These are phyloP conservation scores for Beauveria australis DNA, from an alignment of 2,329 filamentous ascomycete species.

Conservation along the genomic window DNA sequence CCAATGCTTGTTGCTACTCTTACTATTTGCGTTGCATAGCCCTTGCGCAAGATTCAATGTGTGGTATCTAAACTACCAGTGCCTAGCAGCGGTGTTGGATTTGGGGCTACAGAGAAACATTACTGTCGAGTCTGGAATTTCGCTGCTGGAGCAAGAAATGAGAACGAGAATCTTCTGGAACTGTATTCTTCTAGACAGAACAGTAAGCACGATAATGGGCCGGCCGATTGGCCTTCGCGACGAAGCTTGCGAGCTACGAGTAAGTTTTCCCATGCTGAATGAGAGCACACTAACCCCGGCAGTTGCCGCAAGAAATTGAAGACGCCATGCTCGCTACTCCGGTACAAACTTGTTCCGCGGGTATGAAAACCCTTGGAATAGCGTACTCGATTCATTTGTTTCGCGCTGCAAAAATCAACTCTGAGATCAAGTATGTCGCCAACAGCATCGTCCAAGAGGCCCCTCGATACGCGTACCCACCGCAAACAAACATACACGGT, in stretches of 20 bases:
- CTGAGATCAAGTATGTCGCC: constrained; percentile 49
- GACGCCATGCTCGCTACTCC: constrained; percentile 14
- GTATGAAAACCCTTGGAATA: constrained; percentile 23
- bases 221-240: constrained; percentile 46
- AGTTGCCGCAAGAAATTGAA: constrained; percentile 22
- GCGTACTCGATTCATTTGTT: constrained; percentile 41
- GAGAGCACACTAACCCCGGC: constrained; percentile 12
- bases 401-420: constrained; percentile 39
- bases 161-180: constrained; percentile 49
- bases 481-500: constrained; percentile 31
- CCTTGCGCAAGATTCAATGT: constrained; percentile 39
- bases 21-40: constrained; percentile 43
- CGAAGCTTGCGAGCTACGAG: constrained; percentile 44
- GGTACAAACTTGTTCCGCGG: neutral
- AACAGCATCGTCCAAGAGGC: constrained; percentile 41
- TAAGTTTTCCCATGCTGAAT: constrained; percentile 18
- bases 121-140: constrained; percentile 32
- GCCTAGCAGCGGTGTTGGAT: constrained; percentile 41
- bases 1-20: constrained; percentile 38
- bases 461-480: constrained; percentile 40
- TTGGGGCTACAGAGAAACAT: constrained; percentile 44
- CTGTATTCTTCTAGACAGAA: constrained; percentile 42
- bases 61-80: constrained; percentile 50
- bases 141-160: constrained; percentile 43
- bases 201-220: constrained; percentile 47